phyloP scores from a whole-genome alignment of 208 protist genomes.

The Leishmania mexicana region DNA sequence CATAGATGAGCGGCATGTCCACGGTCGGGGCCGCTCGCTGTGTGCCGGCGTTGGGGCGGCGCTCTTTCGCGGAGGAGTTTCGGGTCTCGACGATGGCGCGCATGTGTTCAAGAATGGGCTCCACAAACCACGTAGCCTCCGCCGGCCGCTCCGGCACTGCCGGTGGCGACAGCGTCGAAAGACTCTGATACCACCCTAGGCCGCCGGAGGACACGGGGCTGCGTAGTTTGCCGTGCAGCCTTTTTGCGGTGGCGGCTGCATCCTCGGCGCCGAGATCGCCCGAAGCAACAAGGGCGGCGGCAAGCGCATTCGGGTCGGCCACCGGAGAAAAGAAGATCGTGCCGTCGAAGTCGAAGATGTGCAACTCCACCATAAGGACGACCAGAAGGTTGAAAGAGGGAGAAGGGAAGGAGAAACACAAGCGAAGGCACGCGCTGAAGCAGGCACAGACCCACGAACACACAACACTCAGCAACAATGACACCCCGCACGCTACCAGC shows the following conservation, averaged over 20 bases:
- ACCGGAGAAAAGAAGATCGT: conserved; percentile 81
- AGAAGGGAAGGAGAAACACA: background rate
- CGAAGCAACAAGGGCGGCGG: conserved; percentile 29
- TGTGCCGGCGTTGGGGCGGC: background rate
- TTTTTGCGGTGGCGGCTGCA: conserved; percentile 13
- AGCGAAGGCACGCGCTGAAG: background rate
- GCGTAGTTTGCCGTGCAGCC: conserved; percentile 41
- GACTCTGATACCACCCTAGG: conserved; percentile 82
- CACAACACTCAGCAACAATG: background rate
- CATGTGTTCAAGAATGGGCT: conserved; percentile 33
- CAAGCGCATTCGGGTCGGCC: conserved; percentile 27
- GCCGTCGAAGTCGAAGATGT: conserved; percentile 90
- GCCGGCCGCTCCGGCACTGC: conserved; percentile 53
- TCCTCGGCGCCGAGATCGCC: background rate
- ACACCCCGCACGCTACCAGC: background rate
- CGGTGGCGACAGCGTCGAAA: conserved; percentile 65
- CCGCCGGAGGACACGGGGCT: conserved; percentile 46
- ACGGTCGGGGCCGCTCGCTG: background rate
- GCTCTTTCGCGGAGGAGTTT: conserved; percentile 2
- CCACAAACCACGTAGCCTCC: conserved; percentile 31
- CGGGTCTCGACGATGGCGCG: conserved; percentile 26
- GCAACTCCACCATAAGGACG: conserved; percentile 49
- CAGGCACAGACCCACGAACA: background rate
- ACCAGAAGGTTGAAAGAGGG: background rate
- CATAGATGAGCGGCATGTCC: conserved; percentile 43